Percentiles rank a stretch among this genome's conserved stretches.
phyloP scores from a whole-genome alignment of 2,329 filamentous ascomycete species.

The Pseudogymnoascus sp. region DNA sequence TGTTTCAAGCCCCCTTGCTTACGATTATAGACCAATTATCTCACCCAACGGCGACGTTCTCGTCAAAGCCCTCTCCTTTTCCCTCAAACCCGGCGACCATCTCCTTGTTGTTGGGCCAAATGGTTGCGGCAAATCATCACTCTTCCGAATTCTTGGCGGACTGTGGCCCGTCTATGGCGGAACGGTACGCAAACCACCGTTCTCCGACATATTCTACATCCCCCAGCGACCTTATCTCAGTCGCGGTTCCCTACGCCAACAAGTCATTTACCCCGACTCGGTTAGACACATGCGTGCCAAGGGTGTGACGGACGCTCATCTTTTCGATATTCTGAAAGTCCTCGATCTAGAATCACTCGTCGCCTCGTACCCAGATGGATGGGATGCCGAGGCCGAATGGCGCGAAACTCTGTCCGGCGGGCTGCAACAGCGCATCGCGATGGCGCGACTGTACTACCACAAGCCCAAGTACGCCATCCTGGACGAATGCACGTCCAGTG shows the following conservation, averaged over 20 bases:
- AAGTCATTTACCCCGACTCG: conserved; percentile 92
- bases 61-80: conserved; percentile 77
- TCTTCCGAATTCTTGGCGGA: conserved; percentile 93
- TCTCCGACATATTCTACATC: conserved; percentile 95
- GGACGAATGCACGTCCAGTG: conserved; percentile 90
- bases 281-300: conserved; percentile 80
- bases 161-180: conserved; percentile 98
- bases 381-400: conserved; percentile 96
- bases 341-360: conserved; percentile 80
- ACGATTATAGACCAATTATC: conserved; percentile 63
- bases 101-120: conserved; percentile 89
- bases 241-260: conserved; percentile 83
- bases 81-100: conserved; percentile 78
- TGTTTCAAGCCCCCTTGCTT: conserved; percentile 14
- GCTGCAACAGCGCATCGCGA: conserved; percentile 90
- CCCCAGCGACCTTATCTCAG: conserved; percentile 92
- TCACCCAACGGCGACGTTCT: conserved; percentile 94
- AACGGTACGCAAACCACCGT: conserved; percentile 81
- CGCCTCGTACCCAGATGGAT: conserved; percentile 65
- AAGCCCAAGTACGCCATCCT: conserved; percentile 87
- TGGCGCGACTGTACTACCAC: conserved; percentile 94
- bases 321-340: conserved; percentile 65
- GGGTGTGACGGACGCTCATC: conserved; percentile 71
- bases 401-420: conserved; percentile 87
- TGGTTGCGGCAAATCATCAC: conserved; percentile 89